Base-by-base conservation (phyloP, 306 rosid genomes). In the Vigna radiata region DNA sequence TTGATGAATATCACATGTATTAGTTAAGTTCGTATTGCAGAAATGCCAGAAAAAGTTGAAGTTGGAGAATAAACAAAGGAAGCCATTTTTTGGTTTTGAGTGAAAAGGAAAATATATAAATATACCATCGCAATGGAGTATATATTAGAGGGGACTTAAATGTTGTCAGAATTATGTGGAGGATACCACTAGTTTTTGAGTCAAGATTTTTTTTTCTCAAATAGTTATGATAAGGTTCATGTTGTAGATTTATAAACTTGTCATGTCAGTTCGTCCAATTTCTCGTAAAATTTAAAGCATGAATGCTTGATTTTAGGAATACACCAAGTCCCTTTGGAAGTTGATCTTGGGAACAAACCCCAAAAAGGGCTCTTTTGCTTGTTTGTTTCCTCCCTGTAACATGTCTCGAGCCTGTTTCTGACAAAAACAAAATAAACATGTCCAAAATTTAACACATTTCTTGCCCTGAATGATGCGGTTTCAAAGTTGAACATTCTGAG, bases 401-500 rank as follows among this genome's bases (percentile, higher is more conserved):
- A 23, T 44, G 78, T 59, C 77, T 43, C 62, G 11, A 58, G 23
- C 78, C 69, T 44, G 58, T 64, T 62, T 29, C 49, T 46, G 47
- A 17, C 27, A 2, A 46, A 17, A 6, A 36, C 6, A 43, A 66
- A 66, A 43, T 3, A 70, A 50, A 50, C 2, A 52, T 52, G 62
- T 66, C 59, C 27, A 13, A 18, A 58, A 18, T 47, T 41, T 78
- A 36, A 36, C 6, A 17, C 23, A 4, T 60, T 79, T 33, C 60
- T 79, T n/a, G 21, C 48, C 14, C 70, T 56, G 55, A 66, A 48
- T 70, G 58, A 47, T 65, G 41, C 56, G 79, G 23, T 72, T 70
- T 66, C 33, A 17, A 9, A 72, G 82, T 72, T 72, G 59, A 43
- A 48, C 72, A 17, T 66, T 59, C 50, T 68, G 73, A 73, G 27